Base-by-base conservation (phyloP, 352 stramenopile species). In the Globisporangium middletonii region DNA sequence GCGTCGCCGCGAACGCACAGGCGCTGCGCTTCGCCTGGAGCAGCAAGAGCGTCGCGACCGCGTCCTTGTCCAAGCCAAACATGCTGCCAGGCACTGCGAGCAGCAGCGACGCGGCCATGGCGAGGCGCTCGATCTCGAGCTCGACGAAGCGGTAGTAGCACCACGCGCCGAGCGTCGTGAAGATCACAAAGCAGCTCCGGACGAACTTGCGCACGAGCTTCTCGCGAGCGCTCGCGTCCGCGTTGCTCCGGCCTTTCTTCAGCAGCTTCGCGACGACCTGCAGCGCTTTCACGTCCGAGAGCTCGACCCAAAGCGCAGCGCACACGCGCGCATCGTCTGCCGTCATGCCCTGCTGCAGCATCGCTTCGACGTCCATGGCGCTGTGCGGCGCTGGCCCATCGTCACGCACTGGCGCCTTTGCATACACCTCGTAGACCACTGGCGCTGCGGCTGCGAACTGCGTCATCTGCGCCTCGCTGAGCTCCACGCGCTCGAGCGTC, bases 141-240 rank as follows among this genome's bases (percentile, higher is more conserved):
- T 91, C 77, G 1, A 85, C 65, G 28, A 79, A 91, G 13, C 64
- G 73, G 53, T 90, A 91, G 60, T 84, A 80, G 60, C 83, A 93
- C 83, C 83, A 93, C 2, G 69, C 61, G 0, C 83, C 83, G 12
- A 89, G 60, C n/a, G 73, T 77, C 54, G 76, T 77, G 71, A 81
- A 88, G 1, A 90, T 71, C 0, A 67, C 72, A 11, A 80, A 59
- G 30, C 81, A 90, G 52, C 59, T 74, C 37, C 76, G 68, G 44
- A 76, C 58, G 38, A 93, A 89, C 63, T 78, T 87, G 27, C 72
- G 73, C 26, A 68, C 59, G 27, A 71, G 50, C 44, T 88, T 85
- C n/a, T 76, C 66, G 9, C 75, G 60, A 19, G 79, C 83, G 15
- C 12, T 18, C 16, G 38, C 64, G 0, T 64, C n/a, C 26, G 82